Evolutionary conservation across 2,329 filamentous ascomycete species (phyloP).

Genomic region (Macrophomina phaseolina): DNA sequence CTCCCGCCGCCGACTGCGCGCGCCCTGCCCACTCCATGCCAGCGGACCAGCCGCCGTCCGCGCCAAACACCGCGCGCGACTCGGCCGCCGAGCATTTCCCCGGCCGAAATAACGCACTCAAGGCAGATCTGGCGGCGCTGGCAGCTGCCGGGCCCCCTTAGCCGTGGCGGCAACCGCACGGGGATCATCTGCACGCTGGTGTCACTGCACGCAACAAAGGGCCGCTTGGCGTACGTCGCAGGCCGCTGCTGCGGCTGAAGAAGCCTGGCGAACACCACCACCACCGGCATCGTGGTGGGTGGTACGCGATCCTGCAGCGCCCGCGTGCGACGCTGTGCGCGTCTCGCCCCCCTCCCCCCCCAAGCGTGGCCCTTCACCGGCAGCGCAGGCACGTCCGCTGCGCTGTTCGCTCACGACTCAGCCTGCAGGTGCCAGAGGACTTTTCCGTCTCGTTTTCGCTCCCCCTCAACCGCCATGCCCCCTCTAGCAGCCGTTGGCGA

Average conservation of each 20-base stretch:
- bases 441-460: constrained; percentile 9
- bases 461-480: constrained; percentile 14
- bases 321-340: not conserved
- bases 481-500: constrained; percentile 20
- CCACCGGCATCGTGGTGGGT: not conserved
- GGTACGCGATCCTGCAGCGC: constrained; percentile 19
- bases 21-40: not conserved
- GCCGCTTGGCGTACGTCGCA: constrained; percentile 24
- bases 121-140: constrained; percentile 13
- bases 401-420: constrained; percentile 17
- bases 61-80: constrained; percentile 7
- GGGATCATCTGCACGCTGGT: constrained; percentile 25
- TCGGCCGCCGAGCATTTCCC: constrained; percentile 16
- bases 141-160: constrained; percentile 20
- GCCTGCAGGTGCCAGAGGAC: not conserved
- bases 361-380: not conserved
- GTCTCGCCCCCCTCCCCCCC: not conserved
- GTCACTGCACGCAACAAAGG: constrained; percentile 19
- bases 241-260: constrained; percentile 22
- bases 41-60: not conserved
- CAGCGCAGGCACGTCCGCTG: not conserved
- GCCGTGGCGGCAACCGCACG: constrained; percentile 19
- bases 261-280: constrained; percentile 1
- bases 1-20: not conserved
- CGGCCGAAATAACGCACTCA: constrained; percentile 17